phyloP scores from a whole-genome alignment of 129 eudicot genomes.

The Saposhnikovia divaricata region DNA sequence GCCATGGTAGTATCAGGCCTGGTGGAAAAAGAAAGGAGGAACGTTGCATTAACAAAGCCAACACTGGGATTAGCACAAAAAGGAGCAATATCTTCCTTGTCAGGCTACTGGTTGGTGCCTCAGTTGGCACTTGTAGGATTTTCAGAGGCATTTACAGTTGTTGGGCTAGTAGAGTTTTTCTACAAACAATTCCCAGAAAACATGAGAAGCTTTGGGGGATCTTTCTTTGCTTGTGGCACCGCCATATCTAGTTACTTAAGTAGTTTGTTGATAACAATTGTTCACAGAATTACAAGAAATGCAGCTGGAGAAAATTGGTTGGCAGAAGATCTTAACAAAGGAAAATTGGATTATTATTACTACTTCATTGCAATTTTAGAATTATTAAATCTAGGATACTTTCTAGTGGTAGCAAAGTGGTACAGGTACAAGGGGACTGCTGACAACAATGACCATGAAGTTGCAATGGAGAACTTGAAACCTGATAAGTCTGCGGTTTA shows the following conservation, averaged over 20 bases:
- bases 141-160: conserved; percentile 1
- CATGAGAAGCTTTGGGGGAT: conserved; percentile 13
- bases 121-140: conserved; percentile 2
- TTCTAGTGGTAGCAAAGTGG: conserved; percentile 5
- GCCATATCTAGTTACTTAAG: conserved; percentile 8
- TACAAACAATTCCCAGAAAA: conserved; percentile 13
- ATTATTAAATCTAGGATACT: not conserved
- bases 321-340: conserved; percentile 12
- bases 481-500: not conserved
- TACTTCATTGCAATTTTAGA: conserved; percentile 7
- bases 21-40: conserved; percentile 6
- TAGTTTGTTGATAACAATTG: conserved; percentile 10
- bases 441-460: not conserved
- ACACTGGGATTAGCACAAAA: conserved; percentile 3
- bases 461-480: conserved; percentile 26
- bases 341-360: conserved; percentile 2
- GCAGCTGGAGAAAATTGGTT: not conserved
- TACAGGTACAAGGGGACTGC: conserved; percentile 14
- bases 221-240: not conserved
- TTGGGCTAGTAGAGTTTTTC: conserved; percentile 5
- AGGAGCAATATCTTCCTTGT: conserved; percentile 2
- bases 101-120: conserved; percentile 10
- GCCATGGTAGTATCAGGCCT: conserved; percentile 4
- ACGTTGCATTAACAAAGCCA: not conserved
- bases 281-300: conserved; percentile 3